These are phyloP conservation scores for Trametes maxima DNA, from an alignment of 768 basidiomycete genomes.

Conservation along the genomic window DNA sequence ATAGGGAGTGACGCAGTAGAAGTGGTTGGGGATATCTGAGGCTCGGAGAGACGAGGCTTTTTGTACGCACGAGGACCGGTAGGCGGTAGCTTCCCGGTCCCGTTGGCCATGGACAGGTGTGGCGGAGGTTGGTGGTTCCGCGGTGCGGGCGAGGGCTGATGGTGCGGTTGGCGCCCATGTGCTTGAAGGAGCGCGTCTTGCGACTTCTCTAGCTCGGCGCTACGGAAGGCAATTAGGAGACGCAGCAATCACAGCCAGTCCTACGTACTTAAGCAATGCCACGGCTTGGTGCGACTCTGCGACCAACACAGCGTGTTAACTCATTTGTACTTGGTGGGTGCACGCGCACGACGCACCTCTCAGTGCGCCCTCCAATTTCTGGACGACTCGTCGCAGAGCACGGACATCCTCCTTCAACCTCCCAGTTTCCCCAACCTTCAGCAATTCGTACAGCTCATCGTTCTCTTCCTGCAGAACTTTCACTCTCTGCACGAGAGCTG, in stretches of 20 bases:
- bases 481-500: constrained; percentile 76
- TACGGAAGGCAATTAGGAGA: constrained; percentile 33
- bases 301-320: constrained; percentile 4
- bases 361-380: constrained; percentile 72
- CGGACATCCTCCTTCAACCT: constrained; percentile 81
- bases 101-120: constrained; percentile 23
- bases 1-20: constrained; percentile 8
- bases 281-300: constrained; percentile 81
- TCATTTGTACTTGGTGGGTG: neutral
- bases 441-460: constrained; percentile 78
- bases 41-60: constrained; percentile 72
- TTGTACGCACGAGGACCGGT: constrained; percentile 83
- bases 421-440: constrained; percentile 76
- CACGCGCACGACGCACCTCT: constrained; percentile 53
- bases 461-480: constrained; percentile 83
- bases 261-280: constrained; percentile 67
- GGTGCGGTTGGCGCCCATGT: constrained; percentile 43
- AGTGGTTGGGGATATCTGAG: constrained; percentile 23
- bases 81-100: constrained; percentile 56
- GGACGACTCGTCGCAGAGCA: constrained; percentile 65
- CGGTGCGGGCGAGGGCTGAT: constrained; percentile 39
- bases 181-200: constrained; percentile 58
- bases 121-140: constrained; percentile 46
- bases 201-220: constrained; percentile 77
- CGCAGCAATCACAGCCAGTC: neutral